Evolutionary conservation across 2,329 filamentous ascomycete genomes (phyloP), one percentile per base, ranked within the genome.

Genomic region (Lomentospora prolificans): DNA sequence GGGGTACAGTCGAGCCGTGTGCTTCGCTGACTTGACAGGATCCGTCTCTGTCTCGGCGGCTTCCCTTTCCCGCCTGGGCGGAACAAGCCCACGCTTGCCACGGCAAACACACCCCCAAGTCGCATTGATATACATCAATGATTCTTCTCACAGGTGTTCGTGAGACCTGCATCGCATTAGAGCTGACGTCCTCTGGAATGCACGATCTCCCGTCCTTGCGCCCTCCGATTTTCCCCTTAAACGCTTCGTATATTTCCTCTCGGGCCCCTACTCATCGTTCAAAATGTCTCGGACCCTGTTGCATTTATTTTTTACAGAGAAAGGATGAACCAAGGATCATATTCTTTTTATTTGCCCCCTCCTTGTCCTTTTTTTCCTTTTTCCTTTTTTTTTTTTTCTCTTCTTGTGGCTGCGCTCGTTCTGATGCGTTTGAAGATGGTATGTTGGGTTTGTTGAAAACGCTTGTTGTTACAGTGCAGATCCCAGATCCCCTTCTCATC

Each of bases 371-470:
- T 39, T 39, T 33, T 12, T 6, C 30, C 30, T 33, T 7, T 33
- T 6, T n/a, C 24, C 24, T 25, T 12, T 19, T 27, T 48, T 27
- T 22, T 19, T 12, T 10, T 17, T 46, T 46, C n/a, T 17, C 10
- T 24, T 46, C 22, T 19, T 14, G 44, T 48, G 44, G 44, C 44
- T 27, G 44, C 44, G 44, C 44, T 48, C 44, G 44, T 48, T 19
- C 44, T 48, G 6, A 25, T 25, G 44, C 44, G 44, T 48, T 48
- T 48, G 44, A 48, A 48, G 22, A 48, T 48, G 44, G 44, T 27
- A 12, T n/a, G n/a, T n/a, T n/a, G n/a, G n/a, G n/a, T n/a, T n/a
- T 41, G 17, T 48, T 48, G 44, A 48, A 48, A 48, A 48, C 44
- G 44, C 44, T 48, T 48, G 17, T 25, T 48, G 44, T 48, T 22